Percentiles rank a stretch among this genome's conserved stretches.
These are phyloP conservation scores for Paxillus involutus DNA, from an alignment of 768 basidiomycete genomes.

Conservation along the genomic window DNA sequence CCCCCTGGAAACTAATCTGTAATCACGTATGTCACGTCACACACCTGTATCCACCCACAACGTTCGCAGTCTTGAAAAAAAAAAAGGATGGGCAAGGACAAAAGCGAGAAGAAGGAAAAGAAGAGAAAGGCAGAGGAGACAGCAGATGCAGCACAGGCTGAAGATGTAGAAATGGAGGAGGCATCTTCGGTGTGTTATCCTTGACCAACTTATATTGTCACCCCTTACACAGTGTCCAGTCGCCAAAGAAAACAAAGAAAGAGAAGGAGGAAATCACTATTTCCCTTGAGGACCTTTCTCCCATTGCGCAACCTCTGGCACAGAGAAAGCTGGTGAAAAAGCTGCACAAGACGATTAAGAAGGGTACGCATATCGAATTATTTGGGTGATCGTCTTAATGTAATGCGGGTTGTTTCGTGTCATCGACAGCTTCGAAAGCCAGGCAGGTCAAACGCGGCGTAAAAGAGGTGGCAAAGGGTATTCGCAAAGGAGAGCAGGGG, in stretches of 20 bases:
- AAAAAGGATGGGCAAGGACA: slow-evolving; percentile 64
- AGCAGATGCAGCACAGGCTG: slow-evolving; percentile 19
- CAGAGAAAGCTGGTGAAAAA: slow-evolving; percentile 93
- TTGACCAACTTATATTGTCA: slow-evolving; percentile 32
- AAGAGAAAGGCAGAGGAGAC: slow-evolving; percentile 51
- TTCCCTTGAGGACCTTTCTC: slow-evolving; percentile 80
- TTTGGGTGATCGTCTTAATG: background rate
- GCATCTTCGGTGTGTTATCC: slow-evolving; percentile 29
- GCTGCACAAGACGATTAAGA: slow-evolving; percentile 92
- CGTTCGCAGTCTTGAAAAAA: background rate
- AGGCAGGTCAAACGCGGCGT: slow-evolving; percentile 97
- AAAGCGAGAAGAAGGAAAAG: slow-evolving; percentile 74
- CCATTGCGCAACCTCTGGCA: slow-evolving; percentile 93
- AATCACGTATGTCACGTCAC: slow-evolving; percentile 18
- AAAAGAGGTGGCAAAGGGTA: slow-evolving; percentile 97
- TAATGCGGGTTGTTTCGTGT: background rate
- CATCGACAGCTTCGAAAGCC: slow-evolving; percentile 76
- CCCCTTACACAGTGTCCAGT: slow-evolving; percentile 22
- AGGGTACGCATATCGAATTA: slow-evolving; percentile 47
- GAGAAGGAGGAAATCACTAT: slow-evolving; percentile 63
- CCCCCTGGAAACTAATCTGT: slow-evolving; percentile 36
- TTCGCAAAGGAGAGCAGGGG: slow-evolving; percentile 98
- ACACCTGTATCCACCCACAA: background rate
- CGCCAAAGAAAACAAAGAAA: slow-evolving; percentile 61
- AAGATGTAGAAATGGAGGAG: slow-evolving; percentile 52